phyloP scores from a whole-genome alignment of 169 alveolate species.

The Theileria sp. region DNA sequence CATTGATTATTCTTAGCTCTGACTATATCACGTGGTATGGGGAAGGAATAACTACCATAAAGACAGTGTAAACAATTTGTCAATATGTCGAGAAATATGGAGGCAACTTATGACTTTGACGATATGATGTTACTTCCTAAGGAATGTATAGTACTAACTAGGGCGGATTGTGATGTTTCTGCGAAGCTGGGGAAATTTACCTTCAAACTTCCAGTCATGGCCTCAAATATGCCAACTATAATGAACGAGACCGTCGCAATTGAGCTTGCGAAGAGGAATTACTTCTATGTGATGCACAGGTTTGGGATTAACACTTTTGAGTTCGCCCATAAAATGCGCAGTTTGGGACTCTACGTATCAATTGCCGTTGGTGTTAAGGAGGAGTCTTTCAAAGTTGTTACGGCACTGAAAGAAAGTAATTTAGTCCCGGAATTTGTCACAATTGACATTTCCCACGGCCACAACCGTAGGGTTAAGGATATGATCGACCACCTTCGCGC shows the following conservation, averaged over 20 bases:
- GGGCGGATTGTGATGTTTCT: constrained; percentile 47
- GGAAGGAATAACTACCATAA: not conserved
- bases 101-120: constrained; percentile 44
- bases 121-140: constrained; percentile 53
- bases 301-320: constrained; percentile 40
- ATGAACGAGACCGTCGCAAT: constrained; percentile 54
- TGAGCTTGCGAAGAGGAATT: constrained; percentile 45
- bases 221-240: constrained; percentile 64
- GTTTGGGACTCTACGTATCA: constrained; percentile 39
- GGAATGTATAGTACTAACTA: constrained; percentile 39
- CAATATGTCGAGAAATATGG: not conserved
- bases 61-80: not conserved
- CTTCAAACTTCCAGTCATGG: constrained; percentile 57
- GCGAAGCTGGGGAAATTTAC: constrained; percentile 53
- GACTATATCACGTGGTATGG: not conserved
- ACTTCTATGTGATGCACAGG: constrained; percentile 64
- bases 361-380: constrained; percentile 52
- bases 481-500: constrained; percentile 35
- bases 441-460: constrained; percentile 64
- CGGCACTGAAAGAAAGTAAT: constrained; percentile 26
- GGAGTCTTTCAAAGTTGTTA: constrained; percentile 35
- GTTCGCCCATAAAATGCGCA: constrained; percentile 43
- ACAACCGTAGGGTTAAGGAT: constrained; percentile 17
- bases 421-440: constrained; percentile 53
- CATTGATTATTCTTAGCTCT: not conserved